Evolutionary conservation across 1,284 basidiomycete genomes (phyloP).

Genomic region (Cryptococcus deneoformans): DNA sequence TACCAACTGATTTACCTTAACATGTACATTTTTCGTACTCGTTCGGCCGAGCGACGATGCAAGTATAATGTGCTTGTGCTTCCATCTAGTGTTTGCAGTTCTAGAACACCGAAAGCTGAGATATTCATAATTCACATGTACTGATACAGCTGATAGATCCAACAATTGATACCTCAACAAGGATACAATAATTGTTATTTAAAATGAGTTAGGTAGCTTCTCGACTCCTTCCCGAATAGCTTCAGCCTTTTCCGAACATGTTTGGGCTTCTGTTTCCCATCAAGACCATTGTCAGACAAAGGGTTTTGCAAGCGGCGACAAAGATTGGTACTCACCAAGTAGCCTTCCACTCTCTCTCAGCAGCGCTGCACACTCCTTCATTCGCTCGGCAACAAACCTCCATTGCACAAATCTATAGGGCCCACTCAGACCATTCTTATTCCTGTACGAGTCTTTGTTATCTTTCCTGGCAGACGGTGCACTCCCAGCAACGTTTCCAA

Average conservation of each 20-base stretch:
- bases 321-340: conserved; percentile 4
- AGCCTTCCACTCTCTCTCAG: neutral
- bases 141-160: no score
- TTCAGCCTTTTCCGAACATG: conserved; percentile 6
- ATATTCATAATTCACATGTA: no score
- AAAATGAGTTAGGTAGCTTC: no score
- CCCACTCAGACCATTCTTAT: conserved; percentile 8
- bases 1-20: no score
- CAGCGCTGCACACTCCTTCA: conserved; percentile 2
- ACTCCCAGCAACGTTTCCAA: neutral
- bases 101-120: no score
- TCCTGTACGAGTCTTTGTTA: neutral
- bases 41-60: no score
- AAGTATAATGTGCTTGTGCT: no score
- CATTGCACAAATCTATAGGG: conserved; percentile 4
- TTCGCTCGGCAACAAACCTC: conserved; percentile 1
- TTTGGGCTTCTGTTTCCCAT: conserved; percentile 4
- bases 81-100: no score
- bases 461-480: neutral
- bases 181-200: no score
- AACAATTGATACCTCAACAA: no score
- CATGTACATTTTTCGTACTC: no score
- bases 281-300: neutral
- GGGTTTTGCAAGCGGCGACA: neutral
- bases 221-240: conserved; percentile 1